Evolutionary conservation across 2,329 filamentous ascomycete genomes (phyloP), one percentile per base, ranked within the genome.

Genomic region (Escovopsis sp.): DNA sequence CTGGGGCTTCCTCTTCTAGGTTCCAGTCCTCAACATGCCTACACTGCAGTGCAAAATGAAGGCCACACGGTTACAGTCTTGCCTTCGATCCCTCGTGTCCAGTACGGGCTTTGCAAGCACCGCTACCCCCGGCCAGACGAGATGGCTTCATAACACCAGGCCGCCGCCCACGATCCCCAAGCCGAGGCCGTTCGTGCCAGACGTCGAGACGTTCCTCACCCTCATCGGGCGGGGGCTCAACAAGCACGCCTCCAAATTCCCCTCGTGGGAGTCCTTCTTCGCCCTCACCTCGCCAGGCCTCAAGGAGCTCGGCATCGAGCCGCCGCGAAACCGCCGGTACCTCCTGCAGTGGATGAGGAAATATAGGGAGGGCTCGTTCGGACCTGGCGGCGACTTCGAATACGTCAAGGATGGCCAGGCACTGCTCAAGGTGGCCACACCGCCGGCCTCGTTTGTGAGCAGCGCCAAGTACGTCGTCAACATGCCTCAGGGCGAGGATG

Each of bases 221-320:
- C 71, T 95, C 45, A 95, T 96, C 62, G 91, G 91, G 52, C 88
- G 91, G 48, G 80, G 80, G 52, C 77, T 95, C 53, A 79, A 74
- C 55, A 77, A 82, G 56, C 85, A 95, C 66, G 75, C 82, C 39
- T 70, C 76, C 62, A 96, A 96, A 62, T 85, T 98, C 53, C 78
- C 84, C 2, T 81, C 82, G 10, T 96, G 91, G 91, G 82, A 91
- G 41, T 76, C 84, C 6, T 76, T 98, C 37, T 96, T 96, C 71
- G 79, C 79, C 37, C 70, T 91, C 48, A 79, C 76, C 16, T 86
- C 84, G 14, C 60, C 70, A 36, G 79, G 96, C 62, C 71, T 98
- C 50, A 78, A 79, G 50, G 80, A 89, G 52, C 71, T 91, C 14
- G 89, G 91, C 43, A 72, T 96, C 47, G 89, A 96, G 59, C 86